These are phyloP conservation scores for Pseudonectria foliicola DNA, from an alignment of 2,329 filamentous ascomycete genomes.

Conservation along the genomic window DNA sequence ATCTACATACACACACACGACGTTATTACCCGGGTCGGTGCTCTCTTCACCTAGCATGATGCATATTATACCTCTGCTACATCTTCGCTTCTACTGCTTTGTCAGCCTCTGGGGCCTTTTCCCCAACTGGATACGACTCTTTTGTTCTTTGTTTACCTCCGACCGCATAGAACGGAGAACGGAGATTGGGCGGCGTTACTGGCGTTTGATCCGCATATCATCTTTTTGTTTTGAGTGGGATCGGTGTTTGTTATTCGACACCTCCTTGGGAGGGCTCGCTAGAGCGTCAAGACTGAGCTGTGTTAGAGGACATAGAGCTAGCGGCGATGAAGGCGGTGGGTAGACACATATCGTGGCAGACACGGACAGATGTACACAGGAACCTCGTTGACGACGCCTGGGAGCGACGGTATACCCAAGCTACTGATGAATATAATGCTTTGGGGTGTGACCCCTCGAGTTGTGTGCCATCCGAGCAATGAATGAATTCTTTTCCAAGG, in stretches of 20 bases:
- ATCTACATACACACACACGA: not conserved
- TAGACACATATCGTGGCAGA: conserved; percentile 2
- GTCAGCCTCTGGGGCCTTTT: conserved; percentile 8
- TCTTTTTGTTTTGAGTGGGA: conserved; percentile 2
- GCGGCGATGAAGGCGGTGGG: too few relatives aligned
- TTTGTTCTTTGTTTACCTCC: conserved; percentile 8
- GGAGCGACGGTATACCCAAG: conserved; percentile 6
- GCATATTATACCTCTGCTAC: not conserved
- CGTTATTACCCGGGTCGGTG: not conserved
- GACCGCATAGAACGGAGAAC: conserved; percentile 7
- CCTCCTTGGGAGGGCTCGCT: not conserved
- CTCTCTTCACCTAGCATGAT: too few relatives aligned
- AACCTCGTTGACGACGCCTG: conserved; percentile 5
- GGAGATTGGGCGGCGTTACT: conserved; percentile 13
- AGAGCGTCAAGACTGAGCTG: too few relatives aligned
- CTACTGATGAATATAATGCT: conserved; percentile 14
- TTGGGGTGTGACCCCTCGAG: conserved; percentile 2
- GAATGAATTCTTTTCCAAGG: too few relatives aligned
- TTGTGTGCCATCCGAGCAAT: conserved; percentile 2
- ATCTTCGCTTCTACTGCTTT: too few relatives aligned
- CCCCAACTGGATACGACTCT: conserved; percentile 14
- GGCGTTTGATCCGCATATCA: conserved; percentile 17
- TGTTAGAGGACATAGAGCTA: too few relatives aligned
- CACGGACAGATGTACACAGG: too few relatives aligned
- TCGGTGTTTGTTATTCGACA: conserved; percentile 5